Conservation (phyloP, 192 early-diverging fungal genomes). For the Backusella macrospora region DNA sequence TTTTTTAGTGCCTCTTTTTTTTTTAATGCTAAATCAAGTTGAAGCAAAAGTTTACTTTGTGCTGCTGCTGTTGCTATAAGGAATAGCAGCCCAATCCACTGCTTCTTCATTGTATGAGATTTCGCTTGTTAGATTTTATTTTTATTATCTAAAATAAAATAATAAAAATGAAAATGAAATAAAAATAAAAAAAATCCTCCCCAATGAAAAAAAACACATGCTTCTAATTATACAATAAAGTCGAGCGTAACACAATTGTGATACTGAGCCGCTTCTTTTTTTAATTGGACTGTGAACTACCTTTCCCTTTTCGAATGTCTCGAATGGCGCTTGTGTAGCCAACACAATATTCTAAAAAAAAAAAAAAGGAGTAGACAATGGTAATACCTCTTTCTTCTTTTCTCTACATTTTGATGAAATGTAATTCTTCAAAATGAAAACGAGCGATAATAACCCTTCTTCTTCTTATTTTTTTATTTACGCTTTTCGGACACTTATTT, state of each 20-base stretch:
- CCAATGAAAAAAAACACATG: background rate
- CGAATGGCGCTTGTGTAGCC: background rate
- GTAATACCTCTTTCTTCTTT: background rate
- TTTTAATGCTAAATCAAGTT: background rate
- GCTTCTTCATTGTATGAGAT: background rate
- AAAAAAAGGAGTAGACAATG: background rate
- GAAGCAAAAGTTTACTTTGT: background rate
- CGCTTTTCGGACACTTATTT: too few species aligned
- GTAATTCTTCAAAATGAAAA: too few species aligned
- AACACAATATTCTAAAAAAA: background rate
- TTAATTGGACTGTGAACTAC: conserved; percentile 12
- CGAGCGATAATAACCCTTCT: too few species aligned
- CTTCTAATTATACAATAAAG: conserved; percentile 8
- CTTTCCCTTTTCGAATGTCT: background rate
- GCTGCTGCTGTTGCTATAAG: background rate
- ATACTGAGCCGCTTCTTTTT: conserved; percentile 8
- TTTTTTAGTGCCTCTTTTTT: background rate
- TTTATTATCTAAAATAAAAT: background rate
- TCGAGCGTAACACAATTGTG: background rate
- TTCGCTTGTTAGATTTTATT: background rate
- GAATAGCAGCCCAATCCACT: background rate
- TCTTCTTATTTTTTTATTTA: too few species aligned
- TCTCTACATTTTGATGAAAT: background rate
- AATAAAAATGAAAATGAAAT: background rate
- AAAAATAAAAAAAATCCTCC: background rate